Evolutionary conservation across 257 asterid genomes (phyloP).

Genomic region (Solanum megistacrolobum): DNA sequence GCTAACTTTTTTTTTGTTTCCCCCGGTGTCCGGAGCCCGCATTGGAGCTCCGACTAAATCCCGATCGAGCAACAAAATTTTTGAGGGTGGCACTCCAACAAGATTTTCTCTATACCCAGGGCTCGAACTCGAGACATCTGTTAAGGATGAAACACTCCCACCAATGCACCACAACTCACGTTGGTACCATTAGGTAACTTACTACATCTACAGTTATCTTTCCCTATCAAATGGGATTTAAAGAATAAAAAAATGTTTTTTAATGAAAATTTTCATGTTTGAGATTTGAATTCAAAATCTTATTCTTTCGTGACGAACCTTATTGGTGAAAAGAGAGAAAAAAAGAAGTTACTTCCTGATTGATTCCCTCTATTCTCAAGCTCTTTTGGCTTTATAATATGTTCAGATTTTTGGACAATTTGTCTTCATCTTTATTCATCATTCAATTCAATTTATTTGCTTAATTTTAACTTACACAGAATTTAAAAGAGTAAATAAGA

Average conservation of each 20-base stretch:
- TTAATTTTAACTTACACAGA: fast-evolving
- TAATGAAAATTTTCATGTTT: background rate
- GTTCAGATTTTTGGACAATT: background rate
- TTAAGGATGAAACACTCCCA: too few species aligned
- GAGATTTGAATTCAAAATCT: background rate
- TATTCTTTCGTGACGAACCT: background rate
- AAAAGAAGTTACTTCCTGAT: background rate
- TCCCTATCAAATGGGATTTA: background rate
- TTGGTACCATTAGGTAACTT: background rate
- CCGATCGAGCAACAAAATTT: too few species aligned
- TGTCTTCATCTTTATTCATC: background rate
- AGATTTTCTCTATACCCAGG: too few species aligned
- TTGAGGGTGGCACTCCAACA: too few species aligned
- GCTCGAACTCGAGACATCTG: too few species aligned
- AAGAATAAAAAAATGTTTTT: background rate
- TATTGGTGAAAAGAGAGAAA: background rate
- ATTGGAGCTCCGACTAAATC: too few species aligned
- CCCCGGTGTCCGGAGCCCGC: too few species aligned
- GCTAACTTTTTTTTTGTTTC: background rate
- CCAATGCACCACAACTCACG: too few species aligned
- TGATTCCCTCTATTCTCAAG: background rate
- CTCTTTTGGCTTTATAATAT: background rate
- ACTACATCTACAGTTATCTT: background rate
- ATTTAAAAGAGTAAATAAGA: background rate
- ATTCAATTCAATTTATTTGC: background rate